phyloP scores from a whole-genome alignment of 1,284 basidiomycete species.

The Rhodotorula sp. region DNA sequence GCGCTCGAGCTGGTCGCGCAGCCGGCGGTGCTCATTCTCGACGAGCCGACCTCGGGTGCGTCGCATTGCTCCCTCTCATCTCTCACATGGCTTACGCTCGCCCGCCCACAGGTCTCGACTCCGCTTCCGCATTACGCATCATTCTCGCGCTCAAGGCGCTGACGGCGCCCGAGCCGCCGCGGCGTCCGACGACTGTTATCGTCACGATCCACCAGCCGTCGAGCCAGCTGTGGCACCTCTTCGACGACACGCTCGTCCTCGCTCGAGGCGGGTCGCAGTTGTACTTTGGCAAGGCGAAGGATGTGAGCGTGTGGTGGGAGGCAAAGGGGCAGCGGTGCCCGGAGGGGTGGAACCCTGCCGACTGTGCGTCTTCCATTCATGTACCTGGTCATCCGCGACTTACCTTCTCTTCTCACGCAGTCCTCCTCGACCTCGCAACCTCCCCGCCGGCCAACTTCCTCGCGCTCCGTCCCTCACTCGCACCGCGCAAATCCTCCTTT shows the following conservation, averaged over 20 bases:
- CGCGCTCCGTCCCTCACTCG: background rate
- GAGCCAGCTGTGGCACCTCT: conserved; percentile 79
- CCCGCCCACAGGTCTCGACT: conserved; percentile 67
- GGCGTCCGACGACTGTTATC: conserved; percentile 64
- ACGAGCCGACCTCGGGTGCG: conserved; percentile 62
- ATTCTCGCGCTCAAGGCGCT: conserved; percentile 72
- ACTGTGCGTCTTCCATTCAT: conserved; percentile 56
- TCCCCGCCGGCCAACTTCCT: conserved; percentile 8
- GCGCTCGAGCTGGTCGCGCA: conserved; percentile 66
- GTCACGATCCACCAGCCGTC: conserved; percentile 57
- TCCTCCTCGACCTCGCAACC: conserved; percentile 72
- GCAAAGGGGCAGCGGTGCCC: conserved; percentile 58
- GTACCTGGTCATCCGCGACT: background rate
- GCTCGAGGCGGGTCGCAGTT: conserved; percentile 69
- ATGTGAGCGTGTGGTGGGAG: conserved; percentile 67
- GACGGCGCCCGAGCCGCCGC: conserved; percentile 53
- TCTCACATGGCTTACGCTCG: background rate
- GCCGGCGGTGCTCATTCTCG: conserved; percentile 64
- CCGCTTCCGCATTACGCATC: conserved; percentile 78
- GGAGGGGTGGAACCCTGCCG: conserved; percentile 82
- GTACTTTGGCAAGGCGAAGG: conserved; percentile 73
- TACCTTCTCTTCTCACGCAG: background rate
- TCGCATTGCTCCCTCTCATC: conserved; percentile 6
- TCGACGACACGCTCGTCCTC: conserved; percentile 77
- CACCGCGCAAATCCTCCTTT: background rate